These are phyloP conservation scores for Schizothecium vesticola DNA, from an alignment of 495 filamentous ascomycete species.

Conservation along the genomic window DNA sequence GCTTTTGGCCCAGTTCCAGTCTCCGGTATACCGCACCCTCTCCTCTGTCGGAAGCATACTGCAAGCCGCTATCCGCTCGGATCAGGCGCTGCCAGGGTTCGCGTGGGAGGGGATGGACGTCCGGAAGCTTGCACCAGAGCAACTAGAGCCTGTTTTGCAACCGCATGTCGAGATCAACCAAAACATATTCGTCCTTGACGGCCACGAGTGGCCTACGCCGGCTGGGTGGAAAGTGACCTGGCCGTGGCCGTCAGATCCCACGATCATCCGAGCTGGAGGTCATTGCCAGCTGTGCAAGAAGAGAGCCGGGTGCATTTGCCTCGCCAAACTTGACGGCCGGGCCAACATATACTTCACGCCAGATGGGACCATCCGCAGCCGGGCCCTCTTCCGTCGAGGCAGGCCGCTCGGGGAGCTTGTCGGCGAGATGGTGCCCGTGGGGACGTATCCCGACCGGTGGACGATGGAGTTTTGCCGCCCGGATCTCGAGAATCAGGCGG, in stretches of 20 bases:
- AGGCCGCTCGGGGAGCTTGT: constrained; percentile 26
- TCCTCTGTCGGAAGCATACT: constrained; percentile 20
- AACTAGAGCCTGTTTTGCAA: constrained; percentile 17
- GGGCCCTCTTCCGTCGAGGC: constrained; percentile 8
- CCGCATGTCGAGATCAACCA: constrained; percentile 17
- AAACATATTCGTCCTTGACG: constrained; percentile 12
- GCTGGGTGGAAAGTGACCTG: constrained; percentile 19
- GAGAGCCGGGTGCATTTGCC: constrained; percentile 17
- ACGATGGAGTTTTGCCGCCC: constrained; percentile 21
- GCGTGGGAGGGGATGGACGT: constrained; percentile 23
- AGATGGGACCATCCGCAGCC: constrained; percentile 19
- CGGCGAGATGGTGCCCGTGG: constrained; percentile 25
- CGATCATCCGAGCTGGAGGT: constrained; percentile 1
- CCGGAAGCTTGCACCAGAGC: constrained; percentile 6
- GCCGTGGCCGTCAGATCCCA: constrained; percentile 29
- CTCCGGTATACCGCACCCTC: constrained; percentile 16
- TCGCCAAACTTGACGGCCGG: constrained; percentile 2
- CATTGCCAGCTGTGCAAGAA: constrained; percentile 19
- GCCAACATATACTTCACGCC: constrained; percentile 8
- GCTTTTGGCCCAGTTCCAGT: constrained; percentile 12
- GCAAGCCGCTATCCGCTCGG: constrained; percentile 19
- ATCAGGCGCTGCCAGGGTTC: constrained; percentile 22
- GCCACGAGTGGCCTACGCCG: constrained; percentile 16
- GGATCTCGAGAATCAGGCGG: constrained; percentile 17
- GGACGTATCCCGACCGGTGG: constrained; percentile 16